Evolutionary conservation across 1,284 basidiomycete species (phyloP).

Genomic region (Apiotrichum brassicae): DNA sequence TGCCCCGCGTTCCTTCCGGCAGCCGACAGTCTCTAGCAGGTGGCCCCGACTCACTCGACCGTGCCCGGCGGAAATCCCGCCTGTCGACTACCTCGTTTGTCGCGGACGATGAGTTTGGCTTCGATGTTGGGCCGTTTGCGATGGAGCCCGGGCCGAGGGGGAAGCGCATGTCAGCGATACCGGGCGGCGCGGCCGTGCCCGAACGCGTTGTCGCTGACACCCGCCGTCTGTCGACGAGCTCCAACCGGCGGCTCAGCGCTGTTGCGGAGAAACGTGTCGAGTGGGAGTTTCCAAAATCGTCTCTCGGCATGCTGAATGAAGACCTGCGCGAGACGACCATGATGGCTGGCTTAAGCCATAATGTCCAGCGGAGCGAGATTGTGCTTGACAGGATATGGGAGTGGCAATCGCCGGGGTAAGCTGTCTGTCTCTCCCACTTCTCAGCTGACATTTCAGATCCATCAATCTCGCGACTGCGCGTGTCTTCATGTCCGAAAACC

Average conservation of each 20-base stretch:
- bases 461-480: conserved; percentile 48
- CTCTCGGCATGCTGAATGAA: conserved; percentile 54
- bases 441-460: conserved; percentile 5
- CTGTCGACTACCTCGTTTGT: conserved; percentile 18
- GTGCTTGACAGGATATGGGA: conserved; percentile 34
- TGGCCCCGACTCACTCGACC: conserved; percentile 28
- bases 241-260: neutral
- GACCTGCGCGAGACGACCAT: conserved; percentile 47
- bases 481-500: conserved; percentile 35
- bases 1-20: neutral
- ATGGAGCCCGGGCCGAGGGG: neutral
- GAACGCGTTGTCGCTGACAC: neutral
- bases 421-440: too few species aligned
- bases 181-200: neutral
- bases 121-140: neutral
- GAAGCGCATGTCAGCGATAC: neutral
- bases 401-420: conserved; percentile 34
- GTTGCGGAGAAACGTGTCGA: conserved; percentile 34
- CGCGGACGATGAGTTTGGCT: neutral
- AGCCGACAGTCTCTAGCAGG: neutral
- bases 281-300: conserved; percentile 46
- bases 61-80: conserved; percentile 26
- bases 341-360: conserved; percentile 36
- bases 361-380: conserved; percentile 31
- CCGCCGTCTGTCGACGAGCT: neutral